Conservation (phyloP, 768 basidiomycete species). For the Mrakia frigida region DNA sequence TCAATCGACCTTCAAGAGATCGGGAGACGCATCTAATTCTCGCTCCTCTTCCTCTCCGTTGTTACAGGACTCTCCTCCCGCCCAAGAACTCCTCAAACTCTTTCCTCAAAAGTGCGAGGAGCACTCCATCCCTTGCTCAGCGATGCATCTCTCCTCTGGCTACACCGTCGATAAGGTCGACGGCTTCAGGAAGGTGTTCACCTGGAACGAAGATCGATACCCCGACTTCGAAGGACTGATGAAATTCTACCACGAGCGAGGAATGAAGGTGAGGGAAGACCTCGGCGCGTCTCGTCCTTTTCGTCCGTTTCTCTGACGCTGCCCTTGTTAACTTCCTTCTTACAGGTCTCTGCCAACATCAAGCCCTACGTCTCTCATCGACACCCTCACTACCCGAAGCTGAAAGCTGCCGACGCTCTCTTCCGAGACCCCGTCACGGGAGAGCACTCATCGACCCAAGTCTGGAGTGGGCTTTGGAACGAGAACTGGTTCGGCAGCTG, state of each 20-base stretch:
- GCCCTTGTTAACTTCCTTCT: neutral
- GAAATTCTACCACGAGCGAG: constrained; percentile 39
- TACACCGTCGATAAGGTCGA: constrained; percentile 37
- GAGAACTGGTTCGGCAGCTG: constrained; percentile 40
- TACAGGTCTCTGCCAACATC: constrained; percentile 3
- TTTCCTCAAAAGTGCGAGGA: constrained; percentile 43
- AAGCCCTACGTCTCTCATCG: constrained; percentile 37
- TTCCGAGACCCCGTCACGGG: constrained; percentile 39
- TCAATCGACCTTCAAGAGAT: neutral
- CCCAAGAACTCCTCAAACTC: constrained; percentile 39
- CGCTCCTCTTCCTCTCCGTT: neutral
- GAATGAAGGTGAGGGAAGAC: constrained; percentile 36
- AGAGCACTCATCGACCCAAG: constrained; percentile 33
- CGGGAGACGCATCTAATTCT: neutral
- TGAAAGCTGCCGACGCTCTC: constrained; percentile 37
- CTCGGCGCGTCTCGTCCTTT: neutral
- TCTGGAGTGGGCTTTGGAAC: constrained; percentile 39
- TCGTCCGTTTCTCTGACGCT: neutral
- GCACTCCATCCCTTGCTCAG: constrained; percentile 43
- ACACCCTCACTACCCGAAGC: constrained; percentile 39
- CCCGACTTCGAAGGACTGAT: constrained; percentile 43
- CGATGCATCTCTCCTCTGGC: constrained; percentile 43
- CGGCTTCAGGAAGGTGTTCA: constrained; percentile 21
- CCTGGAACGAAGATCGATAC: constrained; percentile 38
- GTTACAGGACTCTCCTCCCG: constrained; percentile 36